phyloP scores from a whole-genome alignment of 1,284 basidiomycete genomes.

The Ustilago vetiveriae region DNA sequence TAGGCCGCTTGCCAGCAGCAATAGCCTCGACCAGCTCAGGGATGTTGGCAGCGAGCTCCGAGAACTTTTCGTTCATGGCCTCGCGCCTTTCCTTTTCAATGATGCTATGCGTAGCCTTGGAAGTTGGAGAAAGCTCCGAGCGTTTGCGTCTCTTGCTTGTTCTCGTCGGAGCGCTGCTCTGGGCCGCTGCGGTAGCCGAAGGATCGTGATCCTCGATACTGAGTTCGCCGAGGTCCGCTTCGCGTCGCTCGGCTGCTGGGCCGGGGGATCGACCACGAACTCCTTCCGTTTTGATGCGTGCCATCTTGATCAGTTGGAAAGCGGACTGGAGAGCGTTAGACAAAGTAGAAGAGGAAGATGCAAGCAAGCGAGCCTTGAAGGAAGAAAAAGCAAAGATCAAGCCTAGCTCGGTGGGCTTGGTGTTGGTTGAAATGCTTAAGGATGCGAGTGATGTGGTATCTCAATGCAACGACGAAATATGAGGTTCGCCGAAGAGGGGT shows the following conservation, averaged over 20 bases:
- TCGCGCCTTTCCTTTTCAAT: conserved; percentile 49
- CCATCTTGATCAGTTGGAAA: conserved; percentile 7
- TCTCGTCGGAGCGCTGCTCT: conserved; percentile 10
- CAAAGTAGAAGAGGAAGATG: neutral
- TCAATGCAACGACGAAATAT: conserved; percentile 1
- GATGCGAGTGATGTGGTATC: conserved; percentile 7
- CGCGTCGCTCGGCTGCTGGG: conserved; percentile 32
- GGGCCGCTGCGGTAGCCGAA: neutral
- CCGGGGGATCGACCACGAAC: conserved; percentile 36
- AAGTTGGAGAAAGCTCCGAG: conserved; percentile 42
- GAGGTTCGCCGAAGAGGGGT: conserved; percentile 7
- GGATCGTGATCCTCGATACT: conserved; percentile 18
- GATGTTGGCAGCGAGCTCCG: conserved; percentile 43
- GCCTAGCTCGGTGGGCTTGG: neutral
- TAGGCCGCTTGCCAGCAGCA: conserved; percentile 34
- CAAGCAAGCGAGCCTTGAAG: neutral
- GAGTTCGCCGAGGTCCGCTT: conserved; percentile 18
- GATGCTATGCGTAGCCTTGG: conserved; percentile 47
- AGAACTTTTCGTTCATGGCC: conserved; percentile 50
- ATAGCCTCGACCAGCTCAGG: conserved; percentile 43
- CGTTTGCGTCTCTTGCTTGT: conserved; percentile 43
- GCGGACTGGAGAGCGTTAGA: neutral
- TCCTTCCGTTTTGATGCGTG: conserved; percentile 22
- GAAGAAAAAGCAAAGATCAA: neutral
- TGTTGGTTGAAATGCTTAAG: neutral